Base-by-base conservation (phyloP, 208 protist species). In the Crithidia acanthocephali region DNA sequence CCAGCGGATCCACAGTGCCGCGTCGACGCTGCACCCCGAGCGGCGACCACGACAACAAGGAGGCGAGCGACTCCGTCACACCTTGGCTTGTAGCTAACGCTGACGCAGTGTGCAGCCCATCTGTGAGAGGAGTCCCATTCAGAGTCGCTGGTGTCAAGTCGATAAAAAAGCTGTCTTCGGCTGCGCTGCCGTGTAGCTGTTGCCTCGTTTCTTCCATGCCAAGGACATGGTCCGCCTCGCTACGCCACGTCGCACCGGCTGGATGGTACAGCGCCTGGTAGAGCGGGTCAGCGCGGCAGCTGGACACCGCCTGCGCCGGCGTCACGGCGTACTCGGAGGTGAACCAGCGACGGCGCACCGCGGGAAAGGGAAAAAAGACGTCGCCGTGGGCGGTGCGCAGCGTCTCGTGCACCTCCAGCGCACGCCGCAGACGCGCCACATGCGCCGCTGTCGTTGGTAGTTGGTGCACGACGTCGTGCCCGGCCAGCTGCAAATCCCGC, bases 341-440 rank as follows among this genome's bases (percentile, higher is more conserved):
- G 63, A 92, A 93, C 86, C 81, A 89, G 13, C 89, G 87, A 4
- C 88, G 72, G 16, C 81, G 83, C 25, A 88, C 84, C 10, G 76
- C 77, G 11, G 73, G 74, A 44, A 96, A 96, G 2, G 91, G 91
- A 37, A 96, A 87, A 56, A 91, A 93, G 44, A 86, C 80, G 59
- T 96, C 91, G 25, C 66, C 65, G 68, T 96, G 89, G 16, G 59
- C 88, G 22, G 75, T 69, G 27, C 68, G 55, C 55, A 78, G 48
- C 33, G 85, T 93, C 65, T 75, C 50, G 48, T 85, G 48, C 35
- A 74, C 59, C 50, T 79, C 74, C 58, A 74, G 57, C 0, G 76
- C 81, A 23, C 48, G 72, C 28, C 63, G 44, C 48, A 92, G 60
- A 27, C 60, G 33, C 20, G 15, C 23, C 13, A 28, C 47, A 4